Conservation (phyloP, 805 yeast species). For the Zygoascus ofunaensis region DNA sequence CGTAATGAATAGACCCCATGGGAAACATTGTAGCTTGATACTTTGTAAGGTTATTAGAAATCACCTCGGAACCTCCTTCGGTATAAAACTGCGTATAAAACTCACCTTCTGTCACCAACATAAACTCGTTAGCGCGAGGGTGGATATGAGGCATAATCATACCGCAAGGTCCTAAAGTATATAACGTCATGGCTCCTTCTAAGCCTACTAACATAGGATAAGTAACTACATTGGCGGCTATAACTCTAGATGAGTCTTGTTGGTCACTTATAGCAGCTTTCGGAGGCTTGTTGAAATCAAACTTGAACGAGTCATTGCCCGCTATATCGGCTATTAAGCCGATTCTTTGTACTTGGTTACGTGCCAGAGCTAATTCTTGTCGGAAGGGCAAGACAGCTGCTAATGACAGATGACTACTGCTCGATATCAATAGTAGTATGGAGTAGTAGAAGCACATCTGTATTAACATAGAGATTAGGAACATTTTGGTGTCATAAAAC, state of each 20-base stretch:
- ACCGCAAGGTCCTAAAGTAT: conserved; percentile 15
- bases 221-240: conserved; percentile 7
- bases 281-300: conserved; percentile 16
- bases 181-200: conserved; percentile 13
- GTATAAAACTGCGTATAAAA: conserved; percentile 14
- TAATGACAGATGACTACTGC: too few relatives aligned
- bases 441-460: too few relatives aligned
- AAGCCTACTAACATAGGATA: conserved; percentile 10
- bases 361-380: conserved; percentile 1
- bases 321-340: conserved; percentile 8
- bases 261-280: conserved; percentile 2
- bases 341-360: conserved; percentile 7
- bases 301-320: conserved; percentile 14
- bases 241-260: not conserved
- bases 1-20: conserved; percentile 16
- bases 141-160: conserved; percentile 14
- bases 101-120: conserved; percentile 14
- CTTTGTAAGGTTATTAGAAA: conserved; percentile 10
- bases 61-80: conserved; percentile 11
- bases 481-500: too few relatives aligned
- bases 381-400: not conserved
- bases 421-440: too few relatives aligned
- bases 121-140: conserved; percentile 15
- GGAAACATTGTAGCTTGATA: conserved; percentile 16
- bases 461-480: too few relatives aligned